These are phyloP conservation scores for Xylariales sp. DNA, from an alignment of 2,329 filamentous ascomycete genomes.

Conservation along the genomic window DNA sequence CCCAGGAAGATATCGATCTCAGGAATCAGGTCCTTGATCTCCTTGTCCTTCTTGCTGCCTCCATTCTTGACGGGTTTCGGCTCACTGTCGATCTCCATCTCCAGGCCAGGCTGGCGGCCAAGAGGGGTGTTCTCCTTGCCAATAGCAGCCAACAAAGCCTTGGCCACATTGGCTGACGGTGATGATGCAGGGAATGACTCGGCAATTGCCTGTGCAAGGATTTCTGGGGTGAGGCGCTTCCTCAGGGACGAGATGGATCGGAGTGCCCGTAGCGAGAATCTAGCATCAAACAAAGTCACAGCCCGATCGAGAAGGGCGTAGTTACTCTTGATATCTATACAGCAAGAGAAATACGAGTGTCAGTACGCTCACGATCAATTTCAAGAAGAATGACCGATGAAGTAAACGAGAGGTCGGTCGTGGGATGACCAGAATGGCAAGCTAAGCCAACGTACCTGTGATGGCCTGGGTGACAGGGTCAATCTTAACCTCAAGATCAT, in stretches of 20 bases:
- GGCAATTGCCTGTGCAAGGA: slow-evolving; percentile 74
- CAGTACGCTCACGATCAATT: slow-evolving; percentile 10
- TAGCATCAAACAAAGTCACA: slow-evolving; percentile 86
- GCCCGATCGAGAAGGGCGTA: slow-evolving; percentile 89
- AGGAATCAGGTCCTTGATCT: slow-evolving; percentile 70
- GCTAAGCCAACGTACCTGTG: slow-evolving; percentile 46
- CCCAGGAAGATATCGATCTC: slow-evolving; percentile 88
- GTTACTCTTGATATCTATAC: slow-evolving; percentile 89
- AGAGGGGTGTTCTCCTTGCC: slow-evolving; percentile 63
- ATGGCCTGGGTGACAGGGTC: slow-evolving; percentile 58
- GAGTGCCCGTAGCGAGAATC: slow-evolving; percentile 90
- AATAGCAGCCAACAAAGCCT: slow-evolving; percentile 66
- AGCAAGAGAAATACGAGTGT: slow-evolving; percentile 9
- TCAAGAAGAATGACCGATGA: neutral
- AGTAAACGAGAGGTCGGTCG: neutral
- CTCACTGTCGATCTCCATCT: slow-evolving; percentile 72
- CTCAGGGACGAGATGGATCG: slow-evolving; percentile 94
- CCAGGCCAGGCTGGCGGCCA: slow-evolving; percentile 49
- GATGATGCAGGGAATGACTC: slow-evolving; percentile 67
- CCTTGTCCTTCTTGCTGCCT: slow-evolving; percentile 55
- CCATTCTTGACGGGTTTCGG: slow-evolving; percentile 48
- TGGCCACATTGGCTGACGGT: slow-evolving; percentile 60
- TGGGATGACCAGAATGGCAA: neutral
- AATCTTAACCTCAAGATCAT: slow-evolving; percentile 48
- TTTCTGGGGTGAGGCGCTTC: slow-evolving; percentile 80